Percentiles rank a stretch among this genome's conserved stretches.
Conservation (phyloP, 1,139 yeast genomes). For the Blastobotrys indianensis region DNA sequence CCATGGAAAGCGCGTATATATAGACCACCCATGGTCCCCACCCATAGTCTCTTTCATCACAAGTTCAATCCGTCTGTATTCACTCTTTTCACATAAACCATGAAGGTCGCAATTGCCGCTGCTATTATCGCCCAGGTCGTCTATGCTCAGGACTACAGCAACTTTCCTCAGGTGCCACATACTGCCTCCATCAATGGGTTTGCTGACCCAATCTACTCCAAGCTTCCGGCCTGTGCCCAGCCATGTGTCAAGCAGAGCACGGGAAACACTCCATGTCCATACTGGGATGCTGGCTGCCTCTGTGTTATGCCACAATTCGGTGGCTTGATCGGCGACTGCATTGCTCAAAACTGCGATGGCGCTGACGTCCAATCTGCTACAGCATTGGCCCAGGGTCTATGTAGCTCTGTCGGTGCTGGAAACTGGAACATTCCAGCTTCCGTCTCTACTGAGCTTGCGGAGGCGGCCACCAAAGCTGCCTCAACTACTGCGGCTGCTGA, state of each 20-base stretch:
- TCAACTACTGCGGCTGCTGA: not conserved
- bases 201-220: constrained; percentile 44
- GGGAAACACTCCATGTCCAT: constrained; percentile 37
- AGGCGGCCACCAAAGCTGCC: constrained; percentile 30
- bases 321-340: constrained; percentile 42
- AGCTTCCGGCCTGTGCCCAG: constrained; percentile 43
- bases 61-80: no score
- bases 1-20: no score
- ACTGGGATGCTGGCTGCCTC: constrained; percentile 52
- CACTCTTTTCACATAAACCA: no score
- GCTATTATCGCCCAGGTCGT: no score
- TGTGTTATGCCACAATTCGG: constrained; percentile 48
- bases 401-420: constrained; percentile 42
- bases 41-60: no score
- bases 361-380: constrained; percentile 39
- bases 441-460: constrained; percentile 34
- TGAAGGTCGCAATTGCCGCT: no score
- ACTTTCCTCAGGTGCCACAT: constrained; percentile 45
- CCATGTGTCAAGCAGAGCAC: constrained; percentile 17
- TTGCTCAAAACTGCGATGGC: constrained; percentile 41
- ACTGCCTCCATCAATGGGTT: constrained; percentile 49
- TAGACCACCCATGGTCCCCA: no score
- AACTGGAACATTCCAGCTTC: constrained; percentile 44
- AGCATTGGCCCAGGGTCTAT: constrained; percentile 39
- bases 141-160: no score